Percentiles rank a stretch among this genome's conserved stretches.
Conservation (phyloP, 108 stramenopile genomes). For the Epithemia pelagica region DNA sequence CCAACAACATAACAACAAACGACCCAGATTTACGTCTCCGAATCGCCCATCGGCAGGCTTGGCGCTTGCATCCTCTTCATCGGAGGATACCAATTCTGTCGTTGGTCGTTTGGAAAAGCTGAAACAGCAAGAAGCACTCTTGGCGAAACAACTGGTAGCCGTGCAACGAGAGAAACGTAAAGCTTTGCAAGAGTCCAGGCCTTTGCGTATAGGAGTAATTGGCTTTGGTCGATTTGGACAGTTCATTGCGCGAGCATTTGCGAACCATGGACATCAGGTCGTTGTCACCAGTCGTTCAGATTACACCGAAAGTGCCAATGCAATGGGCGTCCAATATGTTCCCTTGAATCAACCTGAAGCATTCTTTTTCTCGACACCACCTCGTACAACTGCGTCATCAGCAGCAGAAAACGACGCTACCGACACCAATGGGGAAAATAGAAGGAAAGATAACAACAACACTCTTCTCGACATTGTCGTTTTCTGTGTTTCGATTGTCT, state of each 20-base stretch:
- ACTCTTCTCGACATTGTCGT: conserved; percentile 74
- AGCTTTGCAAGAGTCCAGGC: conserved; percentile 41
- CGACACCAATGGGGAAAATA: not conserved
- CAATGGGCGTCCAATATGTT: conserved; percentile 65
- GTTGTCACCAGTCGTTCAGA: conserved; percentile 59
- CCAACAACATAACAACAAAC: not conserved
- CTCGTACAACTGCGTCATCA: too few species aligned
- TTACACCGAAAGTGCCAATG: conserved; percentile 63
- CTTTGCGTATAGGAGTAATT: conserved; percentile 87
- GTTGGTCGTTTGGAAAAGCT: conserved; percentile 59
- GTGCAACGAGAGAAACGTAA: conserved; percentile 59
- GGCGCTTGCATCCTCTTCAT: not conserved
- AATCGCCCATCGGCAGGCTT: too few species aligned
- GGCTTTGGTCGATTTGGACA: conserved; percentile 93
- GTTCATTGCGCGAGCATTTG: conserved; percentile 86
- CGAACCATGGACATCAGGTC: conserved; percentile 43
- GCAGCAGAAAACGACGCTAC: not conserved
- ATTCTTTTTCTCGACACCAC: conserved; percentile 44
- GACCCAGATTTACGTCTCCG: not conserved
- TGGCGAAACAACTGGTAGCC: conserved; percentile 43
- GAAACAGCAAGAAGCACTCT: conserved; percentile 53
- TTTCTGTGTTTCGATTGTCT: conserved; percentile 71
- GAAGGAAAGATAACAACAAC: not conserved
- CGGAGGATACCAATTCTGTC: not conserved
- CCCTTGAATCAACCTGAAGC: conserved; percentile 50